These are phyloP conservation scores for Fusarium chlamydosporum DNA, from an alignment of 2,329 filamentous ascomycete species.

Conservation along the genomic window DNA sequence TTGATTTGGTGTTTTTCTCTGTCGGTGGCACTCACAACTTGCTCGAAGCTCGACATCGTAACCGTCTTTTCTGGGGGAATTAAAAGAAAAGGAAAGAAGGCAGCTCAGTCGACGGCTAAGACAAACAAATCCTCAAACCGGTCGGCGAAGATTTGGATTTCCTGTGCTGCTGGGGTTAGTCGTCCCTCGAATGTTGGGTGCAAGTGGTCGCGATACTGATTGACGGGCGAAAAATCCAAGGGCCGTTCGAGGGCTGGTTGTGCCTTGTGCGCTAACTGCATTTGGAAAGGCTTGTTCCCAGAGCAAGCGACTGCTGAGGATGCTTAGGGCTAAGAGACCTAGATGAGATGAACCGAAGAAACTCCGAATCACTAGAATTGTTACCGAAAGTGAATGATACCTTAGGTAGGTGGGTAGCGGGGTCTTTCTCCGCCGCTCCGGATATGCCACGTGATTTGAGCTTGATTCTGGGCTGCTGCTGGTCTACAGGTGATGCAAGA, in stretches of 20 bases:
- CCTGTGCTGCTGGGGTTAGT: slow-evolving; percentile 61
- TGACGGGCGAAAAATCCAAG: slow-evolving; percentile 59
- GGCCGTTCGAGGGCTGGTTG: slow-evolving; percentile 58
- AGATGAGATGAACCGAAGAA: slow-evolving; percentile 51
- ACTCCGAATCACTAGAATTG: slow-evolving; percentile 44
- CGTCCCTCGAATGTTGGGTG: slow-evolving; percentile 56
- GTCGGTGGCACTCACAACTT: slow-evolving; percentile 71
- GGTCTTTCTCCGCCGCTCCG: neutral
- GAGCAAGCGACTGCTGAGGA: slow-evolving; percentile 54
- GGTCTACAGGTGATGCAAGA: slow-evolving; percentile 1
- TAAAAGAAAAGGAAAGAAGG: slow-evolving; percentile 53
- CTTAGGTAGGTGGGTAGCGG: neutral
- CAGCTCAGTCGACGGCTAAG: slow-evolving; percentile 54
- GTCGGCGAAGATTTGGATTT: slow-evolving; percentile 58
- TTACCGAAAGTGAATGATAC: slow-evolving; percentile 7
- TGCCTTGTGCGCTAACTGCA: slow-evolving; percentile 58
- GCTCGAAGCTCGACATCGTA: slow-evolving; percentile 78
- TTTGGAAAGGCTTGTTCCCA: slow-evolving; percentile 50
- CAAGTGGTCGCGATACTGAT: slow-evolving; percentile 59
- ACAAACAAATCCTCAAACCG: slow-evolving; percentile 58
- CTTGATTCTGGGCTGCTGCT: neutral
- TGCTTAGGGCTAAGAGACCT: slow-evolving; percentile 62
- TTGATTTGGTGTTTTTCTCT: slow-evolving; percentile 33
- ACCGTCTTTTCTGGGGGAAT: slow-evolving; percentile 55
- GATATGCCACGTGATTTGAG: slow-evolving; percentile 34